Evolutionary conservation across 495 filamentous ascomycete species (phyloP).

Genomic region (Penicillium lividum): DNA sequence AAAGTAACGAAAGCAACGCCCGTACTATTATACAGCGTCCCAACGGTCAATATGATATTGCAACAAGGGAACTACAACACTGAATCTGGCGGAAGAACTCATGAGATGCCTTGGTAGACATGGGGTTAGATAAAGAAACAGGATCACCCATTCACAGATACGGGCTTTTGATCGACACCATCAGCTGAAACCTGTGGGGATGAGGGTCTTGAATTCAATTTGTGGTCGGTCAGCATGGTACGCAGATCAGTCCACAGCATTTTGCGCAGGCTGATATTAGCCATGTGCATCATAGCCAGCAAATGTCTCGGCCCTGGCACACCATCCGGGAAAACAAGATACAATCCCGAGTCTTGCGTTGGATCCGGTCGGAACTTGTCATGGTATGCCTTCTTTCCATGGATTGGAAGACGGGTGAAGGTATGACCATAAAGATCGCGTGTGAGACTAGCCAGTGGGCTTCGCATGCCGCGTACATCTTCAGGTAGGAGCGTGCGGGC

Average conservation of each 20-base stretch:
- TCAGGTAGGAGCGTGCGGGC: constrained; percentile 21
- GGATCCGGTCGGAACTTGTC: constrained; percentile 44
- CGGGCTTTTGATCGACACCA: not conserved
- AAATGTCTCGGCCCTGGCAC: constrained; percentile 33
- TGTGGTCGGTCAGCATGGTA: constrained; percentile 7
- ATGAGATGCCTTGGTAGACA: not conserved
- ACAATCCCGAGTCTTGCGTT: constrained; percentile 32
- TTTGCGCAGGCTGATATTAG: constrained; percentile 37
- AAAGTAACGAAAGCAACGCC: constrained; percentile 17
- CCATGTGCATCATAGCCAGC: constrained; percentile 42
- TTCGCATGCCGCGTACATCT: constrained; percentile 34
- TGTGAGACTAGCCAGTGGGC: constrained; percentile 26
- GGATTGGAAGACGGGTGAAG: constrained; percentile 35
- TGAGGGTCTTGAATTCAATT: not conserved
- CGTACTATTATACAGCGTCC: constrained; percentile 21
- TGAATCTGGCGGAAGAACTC: not conserved
- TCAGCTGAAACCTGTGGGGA: not conserved
- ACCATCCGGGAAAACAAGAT: constrained; percentile 38
- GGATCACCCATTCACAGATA: not conserved
- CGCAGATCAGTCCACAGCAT: constrained; percentile 27
- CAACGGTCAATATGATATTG: constrained; percentile 17
- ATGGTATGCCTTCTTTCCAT: constrained; percentile 46
- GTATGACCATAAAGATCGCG: constrained; percentile 30
- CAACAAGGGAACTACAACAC: not conserved
- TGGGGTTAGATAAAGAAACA: not conserved